Conservation (phyloP, 1,284 basidiomycete species). For the Meira miltonrushii region DNA sequence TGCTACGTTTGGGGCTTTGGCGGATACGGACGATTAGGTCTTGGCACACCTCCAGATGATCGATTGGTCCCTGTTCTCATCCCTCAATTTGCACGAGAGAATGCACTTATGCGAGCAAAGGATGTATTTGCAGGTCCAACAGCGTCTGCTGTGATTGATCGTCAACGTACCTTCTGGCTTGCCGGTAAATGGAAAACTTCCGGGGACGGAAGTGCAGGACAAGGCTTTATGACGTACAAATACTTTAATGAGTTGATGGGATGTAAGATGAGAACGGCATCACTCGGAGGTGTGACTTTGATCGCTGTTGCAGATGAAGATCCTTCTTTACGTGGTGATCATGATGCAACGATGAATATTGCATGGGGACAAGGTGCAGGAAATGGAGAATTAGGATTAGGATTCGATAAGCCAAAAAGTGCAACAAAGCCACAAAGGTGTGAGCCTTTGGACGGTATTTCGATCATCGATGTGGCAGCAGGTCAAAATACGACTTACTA, state of each 20-base stretch:
- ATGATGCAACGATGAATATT: constrained; percentile 70
- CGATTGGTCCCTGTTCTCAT: constrained; percentile 52
- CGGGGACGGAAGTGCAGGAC: constrained; percentile 66
- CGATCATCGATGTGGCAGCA: constrained; percentile 73
- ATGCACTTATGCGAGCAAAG: constrained; percentile 63
- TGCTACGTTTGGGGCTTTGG: constrained; percentile 62
- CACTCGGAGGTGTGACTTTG: constrained; percentile 82
- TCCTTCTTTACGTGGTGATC: constrained; percentile 54
- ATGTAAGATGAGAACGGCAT: constrained; percentile 55
- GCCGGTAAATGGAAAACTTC: constrained; percentile 74
- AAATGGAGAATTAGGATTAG: constrained; percentile 77
- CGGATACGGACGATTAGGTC: constrained; percentile 55
- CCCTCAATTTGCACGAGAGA: constrained; percentile 55
- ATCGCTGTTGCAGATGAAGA: constrained; percentile 67
- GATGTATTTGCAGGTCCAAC: constrained; percentile 74
- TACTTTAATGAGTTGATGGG: constrained; percentile 47
- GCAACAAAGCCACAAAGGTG: constrained; percentile 76
- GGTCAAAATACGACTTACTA: constrained; percentile 79
- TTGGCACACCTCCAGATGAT: constrained; percentile 63
- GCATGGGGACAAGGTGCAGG: constrained; percentile 71
- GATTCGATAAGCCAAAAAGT: constrained; percentile 73
- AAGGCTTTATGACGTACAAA: constrained; percentile 33
- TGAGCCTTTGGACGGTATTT: constrained; percentile 66
- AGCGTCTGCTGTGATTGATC: constrained; percentile 76
- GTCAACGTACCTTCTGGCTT: constrained; percentile 70